Base-by-base conservation (phyloP, 768 basidiomycete genomes). In the Dioszegia aurantiaca region DNA sequence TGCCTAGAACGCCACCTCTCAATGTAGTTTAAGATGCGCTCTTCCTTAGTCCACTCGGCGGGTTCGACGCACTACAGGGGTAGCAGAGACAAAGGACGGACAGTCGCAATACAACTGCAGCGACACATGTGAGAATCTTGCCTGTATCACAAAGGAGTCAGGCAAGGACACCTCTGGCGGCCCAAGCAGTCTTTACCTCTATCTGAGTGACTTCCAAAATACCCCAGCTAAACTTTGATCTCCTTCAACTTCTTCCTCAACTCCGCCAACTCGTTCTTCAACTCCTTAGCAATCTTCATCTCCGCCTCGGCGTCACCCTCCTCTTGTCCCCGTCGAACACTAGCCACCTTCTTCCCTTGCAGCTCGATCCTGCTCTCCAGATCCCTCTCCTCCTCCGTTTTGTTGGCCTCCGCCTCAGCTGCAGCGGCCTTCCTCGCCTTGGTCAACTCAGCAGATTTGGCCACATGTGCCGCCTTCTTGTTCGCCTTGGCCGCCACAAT, bases 331-430 rank as follows among this genome's bases (percentile, higher is more conserved):
- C 69, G 72, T 71, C 78, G 94, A 69, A 97, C 73, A 51, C 80
- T 75, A 33, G 89, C 82, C 16, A 97, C 88, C 17, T 81, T 68
- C 45, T 84, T 82, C 0, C 89, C 91, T 73, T 95, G 90, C 49
- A 82, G 83, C 37, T 84, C 80, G 37, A 95, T 80, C 80, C 86
- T 85, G 41, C 80, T 82, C 76, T 91, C 91, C 58, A 89, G 78
- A 3, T 83, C 85, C 26, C 85, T 75, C 31, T 84, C 83, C 75
- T 90, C 88, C 0, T 84, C 81, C 1, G 87, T 84, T 75, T 87
- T 90, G 0, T 62, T 79, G 43, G 74, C 74, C 37, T 65, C 77
- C 5, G 73, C 70, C 0, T 72, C 77, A 3, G 63, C 76, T 31
- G 70, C 74, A 4, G 79, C 78, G 2, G 80, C 78, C 56, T 79